Base-by-base conservation (phyloP, 768 basidiomycete species). In the Xerocomellus dryophilus region DNA sequence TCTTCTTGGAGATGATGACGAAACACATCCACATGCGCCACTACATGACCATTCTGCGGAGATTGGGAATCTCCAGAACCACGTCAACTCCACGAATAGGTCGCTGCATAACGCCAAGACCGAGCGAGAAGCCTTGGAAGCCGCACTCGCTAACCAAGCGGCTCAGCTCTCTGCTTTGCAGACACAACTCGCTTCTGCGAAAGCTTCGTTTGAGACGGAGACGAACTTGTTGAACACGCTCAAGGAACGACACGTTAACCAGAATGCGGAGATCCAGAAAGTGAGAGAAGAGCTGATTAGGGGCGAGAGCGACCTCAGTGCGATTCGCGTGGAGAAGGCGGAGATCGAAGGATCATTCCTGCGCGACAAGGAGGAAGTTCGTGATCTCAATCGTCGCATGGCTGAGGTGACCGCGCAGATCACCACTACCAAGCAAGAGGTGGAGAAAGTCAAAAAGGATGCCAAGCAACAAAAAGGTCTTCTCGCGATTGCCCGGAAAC, bases 381-480 rank as follows among this genome's bases (percentile, higher is more conserved):
- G 96, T 39, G 90, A 86, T 39, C 72, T 98, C 57, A 86, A 97
- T 64, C 82, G 84, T 62, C 83, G 81, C 67, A 90, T 98, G 88
- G 77, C 83, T 12, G 92, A 93, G 62, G 81, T 83, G 15, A 82
- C 84, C 8, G 80, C 85, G 56, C 84, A 93, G 69, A 85, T 85
- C 34, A 82, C 88, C 43, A 65, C 74, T 11, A 68, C 86, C 47
- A 94, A 89, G 69, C 75, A 72, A 11, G 85, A 90, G 56, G 74
- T 93, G 20, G 97, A 98, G 70, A 94, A 90, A 74, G 69, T 81
- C 38, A 94, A 85, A 76, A 98, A 91, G 73, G 95, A 98, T 47
- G 93, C 90, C 2, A 88, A 96, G 69, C 93, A 97, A 66, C 95
- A 98, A 75, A 98, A 93, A 69, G 97, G 97, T 10, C 78, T 96